Conservation (phyloP, 2,329 filamentous ascomycete species). For the Penicillium brevicompactum region DNA sequence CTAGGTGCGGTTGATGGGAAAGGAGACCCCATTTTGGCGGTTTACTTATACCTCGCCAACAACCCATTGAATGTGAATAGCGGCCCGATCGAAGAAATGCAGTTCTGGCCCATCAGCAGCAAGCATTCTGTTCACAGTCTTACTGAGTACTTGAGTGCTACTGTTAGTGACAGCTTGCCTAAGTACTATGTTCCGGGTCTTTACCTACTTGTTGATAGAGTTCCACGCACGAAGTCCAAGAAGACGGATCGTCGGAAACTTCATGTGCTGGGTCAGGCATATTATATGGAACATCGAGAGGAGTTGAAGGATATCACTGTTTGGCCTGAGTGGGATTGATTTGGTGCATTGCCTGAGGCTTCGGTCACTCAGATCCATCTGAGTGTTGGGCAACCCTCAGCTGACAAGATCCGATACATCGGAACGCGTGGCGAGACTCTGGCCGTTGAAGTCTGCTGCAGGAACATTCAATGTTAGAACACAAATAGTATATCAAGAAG, state of each 20-base stretch:
- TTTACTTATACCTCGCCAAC: conserved; percentile 17
- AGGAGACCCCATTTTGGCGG: conserved; percentile 16
- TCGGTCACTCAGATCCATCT: too few relatives aligned
- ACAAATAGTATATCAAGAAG: too few relatives aligned
- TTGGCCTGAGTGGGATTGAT: conserved; percentile 14
- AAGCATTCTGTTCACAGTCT: conserved; percentile 9
- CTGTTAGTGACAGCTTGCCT: conserved; percentile 16
- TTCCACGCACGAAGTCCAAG: conserved; percentile 27
- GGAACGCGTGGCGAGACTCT: too few relatives aligned
- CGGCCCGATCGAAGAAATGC: conserved; percentile 14
- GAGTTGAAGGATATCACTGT: conserved; percentile 15
- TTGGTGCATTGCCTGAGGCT: not conserved
- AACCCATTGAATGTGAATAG: conserved; percentile 17
- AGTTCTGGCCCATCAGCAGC: conserved; percentile 12
- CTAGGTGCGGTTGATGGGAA: conserved; percentile 20
- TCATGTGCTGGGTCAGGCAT: conserved; percentile 20
- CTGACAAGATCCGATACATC: too few relatives aligned
- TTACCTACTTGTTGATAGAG: conserved; percentile 20
- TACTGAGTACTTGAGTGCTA: conserved; percentile 9
- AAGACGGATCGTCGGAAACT: conserved; percentile 27
- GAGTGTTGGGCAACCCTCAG: too few relatives aligned
- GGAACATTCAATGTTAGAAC: too few relatives aligned
- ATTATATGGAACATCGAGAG: conserved; percentile 19
- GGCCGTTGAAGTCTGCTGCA: too few relatives aligned
- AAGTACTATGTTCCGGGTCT: conserved; percentile 22